Base-by-base conservation (phyloP, 2,329 filamentous ascomycete species). In the Blumeria hordei region DNA sequence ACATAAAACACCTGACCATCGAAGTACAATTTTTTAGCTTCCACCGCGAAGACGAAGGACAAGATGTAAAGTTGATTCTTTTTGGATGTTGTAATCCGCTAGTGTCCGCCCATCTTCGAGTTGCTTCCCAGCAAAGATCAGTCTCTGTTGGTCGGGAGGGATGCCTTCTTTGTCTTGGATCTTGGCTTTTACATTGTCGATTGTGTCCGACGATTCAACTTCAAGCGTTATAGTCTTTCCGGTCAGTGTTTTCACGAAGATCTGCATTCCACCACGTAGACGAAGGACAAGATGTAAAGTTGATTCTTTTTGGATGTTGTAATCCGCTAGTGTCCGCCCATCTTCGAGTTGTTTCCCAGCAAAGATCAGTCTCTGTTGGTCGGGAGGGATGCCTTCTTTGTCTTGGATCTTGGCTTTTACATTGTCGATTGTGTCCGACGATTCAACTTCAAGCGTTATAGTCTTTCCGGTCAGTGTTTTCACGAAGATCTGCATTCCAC, bases 81-180 rank as follows among this genome's bases (percentile, higher is more conserved):
- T 84, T 69, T 90, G 85, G 59, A 90, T 90, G 71, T 88, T 88
- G 76, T 88, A 88, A 66, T 88, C 84, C 34, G 77, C 81, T 35
- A 88, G 71, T 1, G 83, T 88, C 45, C 83, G 79, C 55, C 83
- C 83, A 63, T 88, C 82, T 67, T 86, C 81, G 58, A 82, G 64
- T 68, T 83, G 79, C 73, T 83, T 83, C 64, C 79, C 79, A 65
- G 79, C 79, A 61, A 83, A 83, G 64, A 83, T 82, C 55, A 83
- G 70, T 67, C 79, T 75, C 67, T 83, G 79, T 67, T 83, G 79
- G 66, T 83, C 79, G 36, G 79, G 79, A 37, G 79, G 79, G 55
- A 83, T 82, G 50, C 79, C 78, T 68, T 83, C 79, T 73, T 82
- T 83, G 62, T 83, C 79, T 63, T 83, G 79, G 55, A 83, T 83